Evolutionary conservation across 345 rosid species (phyloP).

Genomic region (Anastatica hierochuntica): DNA sequence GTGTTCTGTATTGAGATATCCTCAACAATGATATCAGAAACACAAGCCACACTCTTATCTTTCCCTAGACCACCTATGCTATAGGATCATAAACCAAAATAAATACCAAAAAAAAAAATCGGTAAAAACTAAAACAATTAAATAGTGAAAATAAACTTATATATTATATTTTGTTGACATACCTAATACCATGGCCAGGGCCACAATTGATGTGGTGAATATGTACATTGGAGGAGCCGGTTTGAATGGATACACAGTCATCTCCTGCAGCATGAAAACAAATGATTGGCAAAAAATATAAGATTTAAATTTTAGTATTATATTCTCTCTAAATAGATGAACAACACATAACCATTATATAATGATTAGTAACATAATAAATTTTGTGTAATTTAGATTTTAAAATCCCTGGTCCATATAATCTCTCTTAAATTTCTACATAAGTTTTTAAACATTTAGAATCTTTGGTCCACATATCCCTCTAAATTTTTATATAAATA

Average conservation of each 20-base stretch:
- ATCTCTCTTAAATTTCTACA: neutral
- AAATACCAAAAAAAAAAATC: neutral
- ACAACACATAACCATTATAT: neutral
- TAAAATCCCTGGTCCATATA: neutral
- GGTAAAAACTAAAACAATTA: neutral
- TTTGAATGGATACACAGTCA: slow-evolving; percentile 86
- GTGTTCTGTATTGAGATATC: slow-evolving; percentile 44
- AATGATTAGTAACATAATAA: neutral
- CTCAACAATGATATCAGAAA: slow-evolving; percentile 56
- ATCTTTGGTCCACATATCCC: neutral
- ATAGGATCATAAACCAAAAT: slow-evolving; percentile 7
- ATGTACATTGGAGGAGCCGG: slow-evolving; percentile 71
- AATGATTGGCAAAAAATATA: neutral
- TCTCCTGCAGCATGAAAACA: slow-evolving; percentile 41
- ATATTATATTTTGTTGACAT: neutral
- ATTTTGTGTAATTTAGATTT: neutral
- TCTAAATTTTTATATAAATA: neutral
- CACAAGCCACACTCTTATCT: slow-evolving; percentile 62
- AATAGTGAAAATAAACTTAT: neutral
- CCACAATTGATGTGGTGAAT: slow-evolving; percentile 71
- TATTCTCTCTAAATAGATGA: no score
- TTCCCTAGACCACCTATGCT: slow-evolving; percentile 79
- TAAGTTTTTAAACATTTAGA: neutral
- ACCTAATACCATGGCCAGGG: slow-evolving; percentile 97
- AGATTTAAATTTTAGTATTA: no score